Evolutionary conservation across 75 land plant genomes (phyloP), one percentile per base, ranked within the genome.

Genomic region (Pinus albicaulis): DNA sequence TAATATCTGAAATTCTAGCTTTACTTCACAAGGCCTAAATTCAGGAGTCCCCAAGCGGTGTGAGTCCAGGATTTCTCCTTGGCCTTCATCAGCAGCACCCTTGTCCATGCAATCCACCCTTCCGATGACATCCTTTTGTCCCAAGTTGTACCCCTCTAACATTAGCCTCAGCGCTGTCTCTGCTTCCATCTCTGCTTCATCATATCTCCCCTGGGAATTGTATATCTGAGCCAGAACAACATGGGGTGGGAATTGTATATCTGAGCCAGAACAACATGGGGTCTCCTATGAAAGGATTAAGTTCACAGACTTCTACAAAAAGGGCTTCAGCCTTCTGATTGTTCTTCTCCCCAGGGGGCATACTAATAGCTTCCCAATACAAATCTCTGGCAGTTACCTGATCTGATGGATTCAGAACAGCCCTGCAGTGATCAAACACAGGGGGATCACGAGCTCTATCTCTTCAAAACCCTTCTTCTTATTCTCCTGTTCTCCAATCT

Each of bases 111-210:
- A 80, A 95, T 66, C 96, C 98, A 95, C 0, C 92, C 98, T 68
- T 89, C 93, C 98, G 96, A 95, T 11, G 89, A 63, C 87, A 89
- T 89, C 62, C 98, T 81, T 88, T 95, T 95, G 72, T 95, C 98
- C 98, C 98, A 95, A 20, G 79, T 77, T 28, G 92, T 91, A 17
- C 93, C 92, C 98, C 98, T 91, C 86, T 78, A 95, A 38, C 80
- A 95, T 22, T 25, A 86, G 77, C 75, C 71, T 80, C 83, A 95
- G 25, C 73, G 92, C 96, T 73, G 26, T 64, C 70, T 74, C 85
- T 1, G 89, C 93, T 77, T 80, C 86, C 59, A 11, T 72, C 80
- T 86, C 92, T 19, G 88, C 96, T 75, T 82, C 89, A 78, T 91
- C 93, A 79, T 77, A 95, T 77, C 82, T 82, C 63, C 86, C 92